Evolutionary conservation across 148 eudicot genomes (phyloP), one percentile per base, ranked within the genome.

Genomic region (Polygonum maritimum): DNA sequence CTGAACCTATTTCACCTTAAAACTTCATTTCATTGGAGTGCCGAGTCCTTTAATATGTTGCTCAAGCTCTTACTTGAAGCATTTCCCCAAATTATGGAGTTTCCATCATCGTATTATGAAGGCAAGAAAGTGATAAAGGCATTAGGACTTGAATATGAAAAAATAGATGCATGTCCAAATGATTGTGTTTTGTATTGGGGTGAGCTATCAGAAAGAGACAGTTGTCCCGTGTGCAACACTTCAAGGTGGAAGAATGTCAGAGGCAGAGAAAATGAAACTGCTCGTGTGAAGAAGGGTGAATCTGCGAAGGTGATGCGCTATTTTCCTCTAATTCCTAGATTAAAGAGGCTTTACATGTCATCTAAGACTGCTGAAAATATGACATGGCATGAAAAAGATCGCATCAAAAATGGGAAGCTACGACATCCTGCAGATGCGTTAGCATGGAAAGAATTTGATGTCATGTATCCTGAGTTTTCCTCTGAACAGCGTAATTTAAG

Each of bases 271-370:
- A 65, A 65, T 26, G 38, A 38, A 3, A 49, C 12, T 49, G 14
- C 18, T 49, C 16, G 14, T 9, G 12, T 16, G 12, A 49, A 49
- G 54, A 49, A 49, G 18, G 54, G 54, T 49, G 54, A 49, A 49
- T 41, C 45, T 4, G 47, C 51, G 41, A 71, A 71, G 33, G 76
- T 18, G 14, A 3, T 74, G 47, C 33, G 55, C 3, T 74, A 74
- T 74, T 74, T 74, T 49, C 76, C 76, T 74, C 47, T 74, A 9
- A 74, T 74, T 47, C 55, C 76, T n/a, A 74, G 76, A 74, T 48
- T 74, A 11, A 74, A 74, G 35, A 47, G 60, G 47, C 8, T 74
- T 22, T 74, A 47, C 33, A 74, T 74, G 76, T 74, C 76, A n/a
- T 74, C 76, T 14, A 74, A 74, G 58, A 26, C 19, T 40, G 57